Evolutionary conservation across 2,329 filamentous ascomycete species (phyloP), one percentile per base, ranked within the genome.

Genomic region (Akanthomyces muscarius): DNA sequence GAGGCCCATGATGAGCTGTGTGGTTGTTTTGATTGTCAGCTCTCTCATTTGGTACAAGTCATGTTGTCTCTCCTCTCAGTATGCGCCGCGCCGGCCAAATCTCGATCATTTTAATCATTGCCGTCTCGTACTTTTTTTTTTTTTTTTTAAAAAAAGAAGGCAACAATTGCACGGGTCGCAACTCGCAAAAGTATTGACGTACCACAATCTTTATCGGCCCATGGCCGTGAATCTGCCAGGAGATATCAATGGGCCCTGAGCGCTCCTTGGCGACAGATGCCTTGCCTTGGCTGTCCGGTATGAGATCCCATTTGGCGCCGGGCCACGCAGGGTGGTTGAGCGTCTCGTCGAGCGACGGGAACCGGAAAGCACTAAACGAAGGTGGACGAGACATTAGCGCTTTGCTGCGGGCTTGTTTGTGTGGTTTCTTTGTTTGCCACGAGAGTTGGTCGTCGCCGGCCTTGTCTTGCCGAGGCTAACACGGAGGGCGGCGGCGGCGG

Each of bases 1-100:
- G 4, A 96, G 82, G 66, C 92, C 92, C 87, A 92, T 92, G 69
- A 96, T 83, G 78, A 90, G 86, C 90, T 93, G 69, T 33, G 33
- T 8, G 33, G 10, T 36, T 4, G 6, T 6, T 16, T 4, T 4
- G 3, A 7, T 18, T 7, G 54, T 57, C 28, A 57, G 54, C 28
- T 55, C 33, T 57, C 25, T 57, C 42, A 28, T 45, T 36, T n/a
- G 3, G 3, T 3, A 5, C 13, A n/a, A 3, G 3, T 21, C 21
- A 23, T 21, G 4, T 41, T 41, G 38, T 41, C 38, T 41, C 38
- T 16, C 16, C 13, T 41, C 28, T 4, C 28, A 30, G 4, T 30
- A 30, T 30, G 28, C 28, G 28, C 28, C 28, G 6, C 28, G 4
- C 6, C 28, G 28, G 28, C 28, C 28, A 30, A 30, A 30, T 30